Evolutionary conservation across 768 basidiomycete species (phyloP).

Genomic region (Mycena filopes): DNA sequence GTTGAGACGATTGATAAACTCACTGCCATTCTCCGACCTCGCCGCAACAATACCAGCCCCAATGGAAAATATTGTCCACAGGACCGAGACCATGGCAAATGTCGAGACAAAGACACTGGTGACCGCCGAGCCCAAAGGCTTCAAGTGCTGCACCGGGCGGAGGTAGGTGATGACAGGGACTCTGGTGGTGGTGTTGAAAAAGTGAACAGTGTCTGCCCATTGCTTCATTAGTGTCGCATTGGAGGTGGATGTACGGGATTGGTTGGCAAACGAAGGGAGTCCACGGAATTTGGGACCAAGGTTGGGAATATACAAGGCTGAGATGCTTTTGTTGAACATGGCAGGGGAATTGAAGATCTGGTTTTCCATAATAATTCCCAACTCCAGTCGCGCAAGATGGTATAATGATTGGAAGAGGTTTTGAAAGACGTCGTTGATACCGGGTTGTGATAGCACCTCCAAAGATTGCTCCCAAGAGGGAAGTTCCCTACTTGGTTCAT

Average conservation of each 20-base stretch:
- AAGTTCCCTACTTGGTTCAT: too few relatives aligned
- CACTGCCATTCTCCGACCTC: too few relatives aligned
- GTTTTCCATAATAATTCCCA: conserved; percentile 3
- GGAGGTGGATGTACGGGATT: neutral
- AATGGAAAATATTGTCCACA: conserved; percentile 15
- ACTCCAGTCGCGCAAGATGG: neutral
- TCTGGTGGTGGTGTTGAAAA: neutral
- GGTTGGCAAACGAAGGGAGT: too few relatives aligned
- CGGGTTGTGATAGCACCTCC: neutral
- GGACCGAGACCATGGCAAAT: conserved; percentile 8
- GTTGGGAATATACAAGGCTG: too few relatives aligned
- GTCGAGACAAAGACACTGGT: too few relatives aligned
- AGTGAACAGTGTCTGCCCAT: neutral
- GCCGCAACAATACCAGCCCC: conserved; percentile 6
- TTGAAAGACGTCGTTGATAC: neutral
- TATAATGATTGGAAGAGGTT: conserved; percentile 2
- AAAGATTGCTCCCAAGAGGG: too few relatives aligned
- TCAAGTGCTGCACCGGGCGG: neutral
- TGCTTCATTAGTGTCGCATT: neutral
- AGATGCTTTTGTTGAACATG: neutral
- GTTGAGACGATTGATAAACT: too few relatives aligned
- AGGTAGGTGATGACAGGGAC: conserved; percentile 14
- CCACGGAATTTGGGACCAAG: too few relatives aligned
- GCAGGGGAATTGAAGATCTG: conserved; percentile 8
- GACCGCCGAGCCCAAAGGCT: conserved; percentile 21